phyloP scores from a whole-genome alignment of 768 basidiomycete genomes.

The Daedaleopsis sinensis region DNA sequence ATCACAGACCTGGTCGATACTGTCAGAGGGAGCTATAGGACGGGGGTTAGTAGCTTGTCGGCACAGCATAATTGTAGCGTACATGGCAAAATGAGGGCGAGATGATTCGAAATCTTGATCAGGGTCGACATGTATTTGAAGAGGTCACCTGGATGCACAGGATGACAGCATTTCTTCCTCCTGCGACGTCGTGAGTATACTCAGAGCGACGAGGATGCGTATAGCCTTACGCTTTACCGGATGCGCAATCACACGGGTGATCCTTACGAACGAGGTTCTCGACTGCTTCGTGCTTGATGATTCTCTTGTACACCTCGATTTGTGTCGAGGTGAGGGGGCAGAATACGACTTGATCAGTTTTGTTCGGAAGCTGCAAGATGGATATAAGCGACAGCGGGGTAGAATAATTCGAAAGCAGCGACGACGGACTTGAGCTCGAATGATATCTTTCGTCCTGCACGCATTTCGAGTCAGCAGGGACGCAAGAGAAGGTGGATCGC shows the following conservation, averaged over 20 bases:
- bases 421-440: constrained; percentile 58
- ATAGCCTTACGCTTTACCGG: constrained; percentile 47
- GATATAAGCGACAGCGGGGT: neutral
- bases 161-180: constrained; percentile 61
- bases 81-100: constrained; percentile 87
- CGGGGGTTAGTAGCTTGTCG: neutral
- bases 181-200: constrained; percentile 40
- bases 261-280: constrained; percentile 75
- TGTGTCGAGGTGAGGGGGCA: constrained; percentile 83
- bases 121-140: constrained; percentile 82
- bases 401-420: neutral
- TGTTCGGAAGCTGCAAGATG: constrained; percentile 70
- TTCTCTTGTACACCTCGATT: constrained; percentile 69
- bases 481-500: neutral
- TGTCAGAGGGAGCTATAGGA: constrained; percentile 64
- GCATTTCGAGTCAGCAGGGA: neutral
- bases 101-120: constrained; percentile 88
- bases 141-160: constrained; percentile 49
- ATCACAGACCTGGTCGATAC: constrained; percentile 61
- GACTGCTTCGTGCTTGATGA: constrained; percentile 66
- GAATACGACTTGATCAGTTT: constrained; percentile 91
- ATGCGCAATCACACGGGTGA: constrained; percentile 74
- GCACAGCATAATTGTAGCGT: constrained; percentile 1
- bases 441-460: constrained; percentile 73
- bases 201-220: neutral